Conservation (phyloP, 176 grass and related monocot genomes). For the Zea luxurians region DNA sequence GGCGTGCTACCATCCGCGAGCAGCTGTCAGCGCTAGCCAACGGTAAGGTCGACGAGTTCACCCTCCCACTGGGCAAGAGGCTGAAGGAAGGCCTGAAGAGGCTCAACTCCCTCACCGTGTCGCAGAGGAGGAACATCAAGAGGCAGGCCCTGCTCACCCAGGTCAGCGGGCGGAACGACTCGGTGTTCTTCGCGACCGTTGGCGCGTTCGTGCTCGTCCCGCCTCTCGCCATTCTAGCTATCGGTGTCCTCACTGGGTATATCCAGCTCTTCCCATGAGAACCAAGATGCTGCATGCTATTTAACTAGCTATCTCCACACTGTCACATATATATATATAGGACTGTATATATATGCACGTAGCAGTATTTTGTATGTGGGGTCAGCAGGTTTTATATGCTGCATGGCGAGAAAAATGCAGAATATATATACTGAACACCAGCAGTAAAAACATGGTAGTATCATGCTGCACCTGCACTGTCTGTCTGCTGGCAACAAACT, state of each 20-base stretch:
- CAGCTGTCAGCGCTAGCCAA: slow-evolving; percentile 56
- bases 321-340: slow-evolving; percentile 27
- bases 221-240: slow-evolving; percentile 67
- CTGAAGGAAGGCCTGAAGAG: slow-evolving; percentile 66
- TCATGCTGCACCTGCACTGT: not conserved
- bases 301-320: slow-evolving; percentile 27
- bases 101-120: slow-evolving; percentile 58
- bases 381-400: slow-evolving; percentile 19
- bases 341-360: slow-evolving; percentile 28
- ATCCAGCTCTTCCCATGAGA: slow-evolving; percentile 80
- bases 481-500: too few species aligned
- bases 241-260: slow-evolving; percentile 79
- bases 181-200: slow-evolving; percentile 74
- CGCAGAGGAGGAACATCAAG: slow-evolving; percentile 89
- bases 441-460: not conserved
- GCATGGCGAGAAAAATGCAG: too few species aligned
- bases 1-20: slow-evolving; percentile 54
- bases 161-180: slow-evolving; percentile 71
- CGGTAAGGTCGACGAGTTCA: slow-evolving; percentile 69
- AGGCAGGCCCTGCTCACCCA: slow-evolving; percentile 79
- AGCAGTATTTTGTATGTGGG: slow-evolving; percentile 33
- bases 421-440: too few species aligned
- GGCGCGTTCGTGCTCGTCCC: slow-evolving; percentile 82
- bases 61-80: slow-evolving; percentile 71
- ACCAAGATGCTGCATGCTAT: not conserved